phyloP scores from a whole-genome alignment of 805 yeast species.

The Candida sakaeoensis region DNA sequence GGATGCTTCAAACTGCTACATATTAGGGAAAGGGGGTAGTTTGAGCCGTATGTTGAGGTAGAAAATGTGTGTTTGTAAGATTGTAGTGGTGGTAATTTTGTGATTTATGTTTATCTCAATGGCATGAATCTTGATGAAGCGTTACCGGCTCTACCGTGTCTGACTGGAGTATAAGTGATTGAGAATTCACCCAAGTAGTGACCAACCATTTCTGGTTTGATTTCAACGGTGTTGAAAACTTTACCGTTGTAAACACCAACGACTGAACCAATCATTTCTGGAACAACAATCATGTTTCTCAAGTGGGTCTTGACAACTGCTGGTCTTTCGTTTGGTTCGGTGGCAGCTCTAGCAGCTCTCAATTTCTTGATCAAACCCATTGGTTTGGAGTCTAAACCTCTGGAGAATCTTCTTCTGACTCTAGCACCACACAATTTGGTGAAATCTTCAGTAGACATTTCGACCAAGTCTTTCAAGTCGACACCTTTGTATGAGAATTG shows the following conservation, averaged over 20 bases:
- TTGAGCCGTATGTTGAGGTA: too few species aligned
- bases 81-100: neutral
- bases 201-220: slow-evolving; percentile 99
- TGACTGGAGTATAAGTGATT: slow-evolving; percentile 98
- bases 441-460: slow-evolving; percentile 94
- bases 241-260: slow-evolving; percentile 99
- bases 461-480: slow-evolving; percentile 89
- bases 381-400: slow-evolving; percentile 95
- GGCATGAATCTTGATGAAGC: slow-evolving; percentile 78
- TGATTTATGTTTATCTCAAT: slow-evolving; percentile 42
- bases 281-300: slow-evolving; percentile 97
- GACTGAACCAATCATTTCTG: slow-evolving; percentile 99
- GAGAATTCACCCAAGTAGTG: slow-evolving; percentile 99
- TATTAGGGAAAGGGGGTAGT: too few species aligned
- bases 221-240: slow-evolving; percentile 97
- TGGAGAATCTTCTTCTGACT: slow-evolving; percentile 99
- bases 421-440: slow-evolving; percentile 96
- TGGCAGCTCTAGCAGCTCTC: slow-evolving; percentile 92
- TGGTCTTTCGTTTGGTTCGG: slow-evolving; percentile 94
- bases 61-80: too few species aligned
- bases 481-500: slow-evolving; percentile 99
- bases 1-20: too few species aligned
- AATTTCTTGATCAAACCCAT: slow-evolving; percentile 95
- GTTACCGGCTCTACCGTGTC: slow-evolving; percentile 98
- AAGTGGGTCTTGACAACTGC: slow-evolving; percentile 97